Percentiles rank a stretch among this genome's conserved stretches.
phyloP scores from a whole-genome alignment of 2,329 filamentous ascomycete genomes.

The Cordyceps fumosorosea region DNA sequence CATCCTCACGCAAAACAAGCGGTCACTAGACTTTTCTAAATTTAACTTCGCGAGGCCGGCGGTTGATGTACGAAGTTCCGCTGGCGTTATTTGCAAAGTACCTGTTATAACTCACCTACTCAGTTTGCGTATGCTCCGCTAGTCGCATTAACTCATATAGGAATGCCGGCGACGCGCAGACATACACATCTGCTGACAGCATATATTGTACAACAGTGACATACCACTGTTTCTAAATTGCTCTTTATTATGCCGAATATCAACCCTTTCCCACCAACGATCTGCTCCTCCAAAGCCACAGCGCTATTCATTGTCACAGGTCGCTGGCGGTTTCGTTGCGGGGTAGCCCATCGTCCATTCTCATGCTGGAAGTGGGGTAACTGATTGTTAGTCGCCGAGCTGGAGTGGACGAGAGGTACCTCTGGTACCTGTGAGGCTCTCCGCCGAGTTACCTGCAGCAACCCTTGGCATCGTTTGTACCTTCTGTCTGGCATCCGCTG shows the following conservation, averaged over 20 bases:
- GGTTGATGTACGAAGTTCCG: too few species aligned
- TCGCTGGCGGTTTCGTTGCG: slow-evolving; percentile 1
- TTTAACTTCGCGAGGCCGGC: too few species aligned
- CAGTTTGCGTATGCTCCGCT: too few species aligned
- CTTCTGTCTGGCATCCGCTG: background rate
- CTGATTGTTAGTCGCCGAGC: background rate
- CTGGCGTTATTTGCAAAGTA: too few species aligned
- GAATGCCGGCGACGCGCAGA: background rate
- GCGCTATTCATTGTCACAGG: background rate
- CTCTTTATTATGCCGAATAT: background rate
- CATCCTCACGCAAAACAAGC: background rate
- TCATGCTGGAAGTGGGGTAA: background rate
- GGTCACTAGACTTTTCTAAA: too few species aligned
- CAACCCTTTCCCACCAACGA: background rate
- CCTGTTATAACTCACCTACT: too few species aligned
- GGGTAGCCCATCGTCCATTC: slow-evolving; percentile 10
- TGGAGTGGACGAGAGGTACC: background rate
- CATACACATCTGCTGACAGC: too few species aligned
- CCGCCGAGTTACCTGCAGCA: background rate
- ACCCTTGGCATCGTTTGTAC: background rate
- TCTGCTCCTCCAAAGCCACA: background rate
- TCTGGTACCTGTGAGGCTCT: background rate
- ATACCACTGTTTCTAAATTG: background rate
- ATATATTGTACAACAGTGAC: background rate
- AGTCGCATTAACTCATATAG: background rate